Evolutionary conservation across 768 basidiomycete genomes (phyloP).

Genomic region (Antrodiella citrinella): DNA sequence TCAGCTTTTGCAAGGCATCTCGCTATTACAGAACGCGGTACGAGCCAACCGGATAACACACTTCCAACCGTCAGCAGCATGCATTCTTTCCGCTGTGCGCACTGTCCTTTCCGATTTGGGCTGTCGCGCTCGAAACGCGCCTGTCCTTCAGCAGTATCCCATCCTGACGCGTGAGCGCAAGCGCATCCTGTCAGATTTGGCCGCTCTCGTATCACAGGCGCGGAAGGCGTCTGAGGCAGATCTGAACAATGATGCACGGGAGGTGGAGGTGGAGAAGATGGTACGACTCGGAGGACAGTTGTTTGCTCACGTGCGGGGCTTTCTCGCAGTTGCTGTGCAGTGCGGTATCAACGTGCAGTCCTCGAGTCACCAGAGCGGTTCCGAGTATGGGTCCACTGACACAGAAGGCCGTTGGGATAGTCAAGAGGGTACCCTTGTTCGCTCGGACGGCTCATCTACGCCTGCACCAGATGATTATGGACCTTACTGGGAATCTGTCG

Average conservation of each 20-base stretch:
- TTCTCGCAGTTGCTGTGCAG: constrained; percentile 69
- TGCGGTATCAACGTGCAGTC: constrained; percentile 54
- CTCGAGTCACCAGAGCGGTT: constrained; percentile 11
- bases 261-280: constrained; percentile 52
- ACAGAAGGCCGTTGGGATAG: constrained; percentile 25
- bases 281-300: constrained; percentile 73
- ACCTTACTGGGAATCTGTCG: constrained; percentile 7
- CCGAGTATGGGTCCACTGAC: constrained; percentile 23
- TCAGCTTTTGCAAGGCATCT: constrained; percentile 77
- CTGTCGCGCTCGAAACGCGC: constrained; percentile 77
- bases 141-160: constrained; percentile 57
- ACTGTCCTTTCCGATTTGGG: constrained; percentile 77
- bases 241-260: constrained; percentile 8
- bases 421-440: constrained; percentile 24
- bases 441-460: constrained; percentile 8
- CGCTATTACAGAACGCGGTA: constrained; percentile 80
- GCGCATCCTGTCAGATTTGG: constrained; percentile 71
- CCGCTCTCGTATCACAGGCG: constrained; percentile 75
- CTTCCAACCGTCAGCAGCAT: constrained; percentile 91
- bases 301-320: constrained; percentile 70
- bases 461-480: constrained; percentile 6
- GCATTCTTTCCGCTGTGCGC: constrained; percentile 90
- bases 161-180: constrained; percentile 71
- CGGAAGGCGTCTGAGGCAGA: constrained; percentile 50
- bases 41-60: constrained; percentile 69